phyloP scores from a whole-genome alignment of 441 rosid species.

The Populus tomentosa region DNA sequence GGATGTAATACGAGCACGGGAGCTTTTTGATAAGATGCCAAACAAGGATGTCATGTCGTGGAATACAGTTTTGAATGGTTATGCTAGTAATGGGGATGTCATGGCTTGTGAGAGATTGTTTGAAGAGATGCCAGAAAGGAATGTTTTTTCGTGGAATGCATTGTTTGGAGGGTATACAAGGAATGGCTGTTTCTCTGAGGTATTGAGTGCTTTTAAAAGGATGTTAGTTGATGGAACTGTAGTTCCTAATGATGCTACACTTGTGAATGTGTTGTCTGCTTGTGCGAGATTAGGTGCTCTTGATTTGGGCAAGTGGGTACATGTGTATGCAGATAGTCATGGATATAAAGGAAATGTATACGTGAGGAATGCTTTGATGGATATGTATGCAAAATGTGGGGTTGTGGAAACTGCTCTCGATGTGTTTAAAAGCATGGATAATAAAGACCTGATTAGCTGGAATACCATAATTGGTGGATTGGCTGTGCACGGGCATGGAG shows the following conservation, averaged over 20 bases:
- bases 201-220: conserved; percentile 44
- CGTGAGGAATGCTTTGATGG: conserved; percentile 53
- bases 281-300: conserved; percentile 62
- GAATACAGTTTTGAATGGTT: conserved; percentile 59
- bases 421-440: conserved; percentile 36
- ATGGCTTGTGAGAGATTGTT: conserved; percentile 43
- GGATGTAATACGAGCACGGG: conserved; percentile 49
- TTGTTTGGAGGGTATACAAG: conserved; percentile 48
- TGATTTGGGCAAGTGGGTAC: conserved; percentile 49
- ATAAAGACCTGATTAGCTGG: conserved; percentile 65
- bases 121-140: conserved; percentile 47
- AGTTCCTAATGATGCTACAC: conserved; percentile 52
- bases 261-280: conserved; percentile 52
- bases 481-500: conserved; percentile 56
- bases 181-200: conserved; percentile 31
- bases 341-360: conserved; percentile 47
- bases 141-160: conserved; percentile 69
- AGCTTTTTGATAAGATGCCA: conserved; percentile 59
- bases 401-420: conserved; percentile 38
- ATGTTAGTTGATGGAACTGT: conserved; percentile 44
- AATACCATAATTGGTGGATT: conserved; percentile 49
- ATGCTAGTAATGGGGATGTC: conserved; percentile 39
- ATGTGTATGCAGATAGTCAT: conserved; percentile 37
- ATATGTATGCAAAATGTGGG: conserved; percentile 68
- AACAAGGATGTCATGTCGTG: conserved; percentile 58